Evolutionary conservation across 2,329 filamentous ascomycete species (phyloP).

Genomic region (Aspergillus fumigatus): DNA sequence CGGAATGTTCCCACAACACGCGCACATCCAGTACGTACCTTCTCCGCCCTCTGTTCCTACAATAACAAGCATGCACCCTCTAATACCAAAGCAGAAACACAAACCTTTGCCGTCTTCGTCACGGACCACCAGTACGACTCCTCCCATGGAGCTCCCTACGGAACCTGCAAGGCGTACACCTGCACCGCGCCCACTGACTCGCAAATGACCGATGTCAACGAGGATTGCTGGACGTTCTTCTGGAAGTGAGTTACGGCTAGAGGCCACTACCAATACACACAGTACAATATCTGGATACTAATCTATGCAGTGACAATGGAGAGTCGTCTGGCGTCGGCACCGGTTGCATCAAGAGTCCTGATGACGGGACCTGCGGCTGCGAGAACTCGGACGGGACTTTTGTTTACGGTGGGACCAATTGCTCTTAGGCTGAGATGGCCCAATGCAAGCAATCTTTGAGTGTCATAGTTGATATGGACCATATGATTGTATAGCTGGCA

Average conservation of each 20-base stretch:
- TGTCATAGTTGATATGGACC: too few species aligned
- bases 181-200: constrained; percentile 31
- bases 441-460: background rate
- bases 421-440: constrained; percentile 8
- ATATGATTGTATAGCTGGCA: too few species aligned
- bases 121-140: constrained; percentile 45
- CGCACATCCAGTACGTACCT: constrained; percentile 19
- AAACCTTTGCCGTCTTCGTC: constrained; percentile 37
- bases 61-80: background rate
- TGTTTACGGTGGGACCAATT: constrained; percentile 25
- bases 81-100: constrained; percentile 9
- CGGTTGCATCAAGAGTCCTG: constrained; percentile 38
- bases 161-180: constrained; percentile 44
- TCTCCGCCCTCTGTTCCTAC: too few species aligned
- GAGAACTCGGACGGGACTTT: constrained; percentile 40
- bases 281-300: background rate
- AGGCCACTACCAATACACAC: too few species aligned
- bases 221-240: constrained; percentile 43
- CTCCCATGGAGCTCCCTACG: constrained; percentile 44
- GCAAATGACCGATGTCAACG: constrained; percentile 25
- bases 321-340: constrained; percentile 17
- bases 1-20: constrained; percentile 39
- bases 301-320: constrained; percentile 10
- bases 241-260: constrained; percentile 27
- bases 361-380: constrained; percentile 39